A percentile compares a stretch with the other conserved stretches of the same genome.
Evolutionary conservation across 202 grass and related monocot species (phyloP).

Genomic region (Tripidium arundinaceum): DNA sequence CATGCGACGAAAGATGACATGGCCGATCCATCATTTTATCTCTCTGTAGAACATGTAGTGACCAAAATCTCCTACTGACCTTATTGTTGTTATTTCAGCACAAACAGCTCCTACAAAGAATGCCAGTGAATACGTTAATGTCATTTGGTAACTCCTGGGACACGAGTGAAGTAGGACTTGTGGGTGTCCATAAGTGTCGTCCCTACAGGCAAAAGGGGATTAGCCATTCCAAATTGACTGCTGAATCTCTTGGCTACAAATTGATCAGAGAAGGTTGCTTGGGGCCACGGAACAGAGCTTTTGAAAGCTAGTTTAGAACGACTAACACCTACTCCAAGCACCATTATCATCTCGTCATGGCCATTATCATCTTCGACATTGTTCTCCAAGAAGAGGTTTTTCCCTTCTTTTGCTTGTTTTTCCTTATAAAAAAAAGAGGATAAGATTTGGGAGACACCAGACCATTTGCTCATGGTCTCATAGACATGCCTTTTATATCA

Average conservation of each 20-base stretch:
- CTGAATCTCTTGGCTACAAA: background rate
- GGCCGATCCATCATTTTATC: conserved; percentile 19
- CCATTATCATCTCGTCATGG: background rate
- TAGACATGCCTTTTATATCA: background rate
- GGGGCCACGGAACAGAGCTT: background rate
- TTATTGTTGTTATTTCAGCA: background rate
- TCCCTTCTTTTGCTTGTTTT: too few species aligned
- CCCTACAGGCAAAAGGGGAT: background rate
- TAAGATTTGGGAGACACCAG: conserved; percentile 2
- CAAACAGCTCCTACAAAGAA: background rate
- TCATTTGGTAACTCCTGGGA: background rate
- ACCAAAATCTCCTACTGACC: background rate
- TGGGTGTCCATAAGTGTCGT: too few species aligned
- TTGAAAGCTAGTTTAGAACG: conserved; percentile 32
- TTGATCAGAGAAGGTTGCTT: background rate
- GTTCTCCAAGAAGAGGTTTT: background rate
- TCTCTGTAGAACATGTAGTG: background rate
- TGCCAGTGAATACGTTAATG: background rate
- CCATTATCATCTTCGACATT: conserved; percentile 6
- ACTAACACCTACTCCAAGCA: background rate
- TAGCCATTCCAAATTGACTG: background rate
- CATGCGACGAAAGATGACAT: conserved; percentile 17
- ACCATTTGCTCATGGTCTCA: background rate
- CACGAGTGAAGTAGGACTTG: background rate
- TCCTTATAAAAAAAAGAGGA: background rate